phyloP scores from a whole-genome alignment of 441 rosid genomes.

The Jatropha podagrica region DNA sequence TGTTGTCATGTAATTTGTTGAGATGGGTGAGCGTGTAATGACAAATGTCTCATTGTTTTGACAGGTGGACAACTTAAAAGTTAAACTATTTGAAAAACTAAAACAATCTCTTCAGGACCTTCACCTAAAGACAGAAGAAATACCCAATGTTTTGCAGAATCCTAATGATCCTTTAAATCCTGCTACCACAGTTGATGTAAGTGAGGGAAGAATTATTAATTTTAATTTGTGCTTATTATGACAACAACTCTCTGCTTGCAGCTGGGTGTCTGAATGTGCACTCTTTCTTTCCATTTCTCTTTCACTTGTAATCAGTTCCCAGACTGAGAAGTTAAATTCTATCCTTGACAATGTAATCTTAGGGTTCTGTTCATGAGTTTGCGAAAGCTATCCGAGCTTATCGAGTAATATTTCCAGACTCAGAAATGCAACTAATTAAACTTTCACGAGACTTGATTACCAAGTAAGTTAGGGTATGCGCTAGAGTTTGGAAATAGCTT shows the following conservation, averaged over 20 bases:
- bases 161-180: conserved; percentile 44
- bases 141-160: conserved; percentile 37
- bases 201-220: conserved; percentile 16
- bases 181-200: conserved; percentile 61
- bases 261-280: neutral
- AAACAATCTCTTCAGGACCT: conserved; percentile 84
- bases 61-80: conserved; percentile 89
- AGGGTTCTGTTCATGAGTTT: conserved; percentile 86
- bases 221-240: neutral
- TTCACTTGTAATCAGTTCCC: conserved; percentile 9
- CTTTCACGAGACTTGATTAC: conserved; percentile 69
- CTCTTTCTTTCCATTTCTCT: neutral
- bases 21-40: conserved; percentile 10
- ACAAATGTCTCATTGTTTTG: conserved; percentile 25
- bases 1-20: conserved; percentile 8
- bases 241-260: neutral
- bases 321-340: conserved; percentile 17
- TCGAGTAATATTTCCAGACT: conserved; percentile 90
- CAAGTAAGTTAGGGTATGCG: conserved; percentile 39
- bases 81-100: conserved; percentile 81
- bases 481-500: neutral
- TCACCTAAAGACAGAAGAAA: conserved; percentile 54
- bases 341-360: conserved; percentile 26
- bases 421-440: conserved; percentile 73
- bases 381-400: conserved; percentile 90